Base-by-base conservation (phyloP, 2,329 filamentous ascomycete genomes). In the Stemphylium beticola region DNA sequence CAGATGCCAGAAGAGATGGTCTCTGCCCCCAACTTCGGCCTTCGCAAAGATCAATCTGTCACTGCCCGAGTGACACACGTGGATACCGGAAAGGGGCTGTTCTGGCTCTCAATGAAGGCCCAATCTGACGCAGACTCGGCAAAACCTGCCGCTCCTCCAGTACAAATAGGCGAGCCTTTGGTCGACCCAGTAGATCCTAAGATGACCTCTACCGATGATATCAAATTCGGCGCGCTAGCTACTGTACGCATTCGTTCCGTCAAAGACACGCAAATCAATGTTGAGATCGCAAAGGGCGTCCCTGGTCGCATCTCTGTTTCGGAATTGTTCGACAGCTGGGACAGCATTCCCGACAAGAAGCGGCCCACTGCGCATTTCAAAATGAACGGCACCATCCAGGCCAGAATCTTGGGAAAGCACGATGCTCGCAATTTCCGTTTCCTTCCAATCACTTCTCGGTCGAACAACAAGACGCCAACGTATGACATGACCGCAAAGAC, bases 301-400 rank as follows among this genome's bases (percentile, higher is more conserved):
- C 91, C 96, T 72, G 95, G 93, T n/a, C 91, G 95, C 15, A 87
- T 99, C 55, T 93, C 97, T 69, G 85, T 95, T 5, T 96, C 95
- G 1, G 92, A 98, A 73, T 78, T 93, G 11, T 99, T 96, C 72
- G 90, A 97, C 73, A 82, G 82, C 10, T 97, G 90, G 88, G 89
- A 96, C 41, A 88, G 93, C 38, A 95, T 99, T 67, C 82, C 86
- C 51, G 87, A 97, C 69, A 85, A 87, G 53, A 96, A 93, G 75
- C 82, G 86, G 24, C 93, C 95, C 1, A 80, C 98, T n/a, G 81
- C 82, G 51, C 83, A 84, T 58, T 96, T 96, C 77, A 83, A 85
- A 58, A 80, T 83, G 45, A 89, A 90, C 64, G 85, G 93, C 53
- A 78, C 87, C 40, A 77, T 97, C 26, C 79, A 84, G 12, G 92